Evolutionary conservation across 2,329 filamentous ascomycete genomes (phyloP).

Genomic region (Phaeosphaeriaceae sp.): DNA sequence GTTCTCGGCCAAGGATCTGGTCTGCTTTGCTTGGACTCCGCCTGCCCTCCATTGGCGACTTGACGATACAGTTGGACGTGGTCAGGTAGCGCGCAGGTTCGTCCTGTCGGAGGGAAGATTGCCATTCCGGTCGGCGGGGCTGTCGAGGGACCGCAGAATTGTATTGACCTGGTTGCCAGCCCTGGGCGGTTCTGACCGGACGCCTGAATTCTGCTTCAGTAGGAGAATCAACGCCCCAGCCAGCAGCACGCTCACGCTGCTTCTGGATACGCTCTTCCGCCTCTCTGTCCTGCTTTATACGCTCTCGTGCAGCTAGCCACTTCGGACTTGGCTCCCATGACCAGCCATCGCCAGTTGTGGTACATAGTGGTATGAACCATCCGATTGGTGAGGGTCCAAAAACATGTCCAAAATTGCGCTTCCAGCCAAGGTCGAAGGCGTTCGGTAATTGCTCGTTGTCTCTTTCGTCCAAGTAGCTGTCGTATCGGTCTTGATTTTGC

Average conservation of each 20-base stretch:
- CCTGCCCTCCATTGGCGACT: slow-evolving; percentile 42
- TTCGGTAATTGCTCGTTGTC: slow-evolving; percentile 89
- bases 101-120: slow-evolving; percentile 30
- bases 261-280: slow-evolving; percentile 60
- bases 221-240: slow-evolving; percentile 65
- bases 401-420: slow-evolving; percentile 79
- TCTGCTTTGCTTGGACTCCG: slow-evolving; percentile 51
- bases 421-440: slow-evolving; percentile 90
- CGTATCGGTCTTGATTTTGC: slow-evolving; percentile 73
- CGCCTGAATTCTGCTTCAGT: slow-evolving; percentile 48
- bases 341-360: slow-evolving; percentile 92
- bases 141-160: slow-evolving; percentile 35
- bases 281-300: slow-evolving; percentile 56
- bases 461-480: slow-evolving; percentile 86
- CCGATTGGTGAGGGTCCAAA: slow-evolving; percentile 77
- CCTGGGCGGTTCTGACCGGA: slow-evolving; percentile 32
- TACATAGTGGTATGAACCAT: slow-evolving; percentile 84
- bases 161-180: slow-evolving; percentile 40
- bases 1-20: slow-evolving; percentile 50
- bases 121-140: slow-evolving; percentile 42
- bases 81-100: slow-evolving; percentile 45
- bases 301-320: slow-evolving; percentile 77
- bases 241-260: slow-evolving; percentile 70
- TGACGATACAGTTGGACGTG: slow-evolving; percentile 42
- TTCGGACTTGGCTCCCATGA: slow-evolving; percentile 84